Evolutionary conservation across 1,284 basidiomycete genomes (phyloP).

Genomic region (Cryptococcus neoformans): DNA sequence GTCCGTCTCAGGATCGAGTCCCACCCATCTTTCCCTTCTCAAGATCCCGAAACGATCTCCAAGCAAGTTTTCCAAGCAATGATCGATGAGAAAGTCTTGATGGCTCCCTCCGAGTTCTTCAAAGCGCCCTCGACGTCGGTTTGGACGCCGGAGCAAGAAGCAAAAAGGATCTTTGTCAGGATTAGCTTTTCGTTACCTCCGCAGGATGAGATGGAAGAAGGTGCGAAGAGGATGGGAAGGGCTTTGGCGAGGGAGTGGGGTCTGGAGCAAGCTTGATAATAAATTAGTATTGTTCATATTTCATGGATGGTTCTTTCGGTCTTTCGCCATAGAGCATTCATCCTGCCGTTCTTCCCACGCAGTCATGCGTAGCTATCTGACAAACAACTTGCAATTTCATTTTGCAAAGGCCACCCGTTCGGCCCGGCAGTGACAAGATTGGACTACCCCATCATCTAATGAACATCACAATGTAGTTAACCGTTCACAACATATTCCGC

Average conservation of each 20-base stretch:
- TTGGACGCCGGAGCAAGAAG: slow-evolving; percentile 27
- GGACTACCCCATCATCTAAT: no score
- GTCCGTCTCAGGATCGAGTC: slow-evolving; percentile 32
- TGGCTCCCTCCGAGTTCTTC: slow-evolving; percentile 31
- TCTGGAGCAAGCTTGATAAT: background rate
- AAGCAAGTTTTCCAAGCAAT: slow-evolving; percentile 25
- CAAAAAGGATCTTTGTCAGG: slow-evolving; percentile 28
- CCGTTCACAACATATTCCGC: no score
- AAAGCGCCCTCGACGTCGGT: slow-evolving; percentile 21
- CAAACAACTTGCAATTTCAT: no score
- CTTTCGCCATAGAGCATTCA: no score
- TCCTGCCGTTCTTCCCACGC: no score
- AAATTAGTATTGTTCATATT: no score
- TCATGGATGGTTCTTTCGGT: no score
- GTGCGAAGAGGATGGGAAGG: slow-evolving; percentile 26
- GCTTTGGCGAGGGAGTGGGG: slow-evolving; percentile 28
- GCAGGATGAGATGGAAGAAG: slow-evolving; percentile 36
- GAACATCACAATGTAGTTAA: no score
- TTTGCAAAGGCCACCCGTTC: no score
- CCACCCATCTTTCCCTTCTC: slow-evolving; percentile 24
- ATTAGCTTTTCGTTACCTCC: slow-evolving; percentile 31
- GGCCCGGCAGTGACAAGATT: no score
- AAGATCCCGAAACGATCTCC: slow-evolving; percentile 26
- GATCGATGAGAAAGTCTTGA: slow-evolving; percentile 28
- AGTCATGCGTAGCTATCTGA: no score